Conservation (phyloP, 768 basidiomycete genomes). For the Termitomyces titanicus region DNA sequence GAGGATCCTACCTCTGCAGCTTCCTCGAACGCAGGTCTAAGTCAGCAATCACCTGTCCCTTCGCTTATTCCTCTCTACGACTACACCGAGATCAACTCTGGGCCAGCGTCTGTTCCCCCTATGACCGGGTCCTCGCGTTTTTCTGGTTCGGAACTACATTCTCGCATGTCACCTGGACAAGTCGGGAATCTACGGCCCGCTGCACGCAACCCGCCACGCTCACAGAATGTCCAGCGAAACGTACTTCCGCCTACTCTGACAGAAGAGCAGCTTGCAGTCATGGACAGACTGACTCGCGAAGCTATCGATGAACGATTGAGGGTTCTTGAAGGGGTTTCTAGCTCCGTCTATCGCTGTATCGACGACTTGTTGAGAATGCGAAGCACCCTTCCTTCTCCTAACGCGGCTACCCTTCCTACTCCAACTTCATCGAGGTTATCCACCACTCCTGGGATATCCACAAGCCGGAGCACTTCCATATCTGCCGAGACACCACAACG, state of each 20-base stretch:
- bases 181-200: conserved; percentile 6
- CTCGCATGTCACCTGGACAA: conserved; percentile 1
- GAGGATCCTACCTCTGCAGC: not conserved
- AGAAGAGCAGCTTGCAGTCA: conserved; percentile 57
- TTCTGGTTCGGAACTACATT: not conserved
- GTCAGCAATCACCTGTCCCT: conserved; percentile 18
- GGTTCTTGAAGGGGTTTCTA: conserved; percentile 75
- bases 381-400: conserved; percentile 57
- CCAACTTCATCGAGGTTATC: not conserved
- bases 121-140: not conserved
- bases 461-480: not conserved
- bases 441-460: not conserved
- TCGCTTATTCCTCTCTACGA: conserved; percentile 31
- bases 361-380: conserved; percentile 76
- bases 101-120: not conserved
- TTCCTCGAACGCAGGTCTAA: conserved; percentile 3
- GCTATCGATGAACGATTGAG: conserved; percentile 83
- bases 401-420: conserved; percentile 10
- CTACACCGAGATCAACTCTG: conserved; percentile 11
- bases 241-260: conserved; percentile 46
- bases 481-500: not conserved
- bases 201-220: not conserved
- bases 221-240: conserved; percentile 1
- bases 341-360: conserved; percentile 66
- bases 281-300: conserved; percentile 71